Evolutionary conservation across 2,329 filamentous ascomycete species (phyloP).

Genomic region (Calcarisporium arbuscula): DNA sequence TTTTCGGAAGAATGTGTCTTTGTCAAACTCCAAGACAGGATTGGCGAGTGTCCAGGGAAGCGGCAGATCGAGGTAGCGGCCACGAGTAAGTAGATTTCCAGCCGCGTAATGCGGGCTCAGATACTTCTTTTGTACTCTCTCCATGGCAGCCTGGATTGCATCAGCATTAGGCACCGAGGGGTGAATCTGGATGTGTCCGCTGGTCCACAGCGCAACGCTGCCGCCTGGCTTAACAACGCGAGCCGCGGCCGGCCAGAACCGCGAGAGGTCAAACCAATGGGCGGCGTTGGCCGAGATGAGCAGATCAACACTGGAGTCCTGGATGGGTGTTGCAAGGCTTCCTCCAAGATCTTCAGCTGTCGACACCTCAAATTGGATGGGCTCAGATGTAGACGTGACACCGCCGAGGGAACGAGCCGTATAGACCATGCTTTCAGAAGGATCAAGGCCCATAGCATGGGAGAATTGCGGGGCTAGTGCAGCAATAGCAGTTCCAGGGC

Average conservation of each 20-base stretch:
- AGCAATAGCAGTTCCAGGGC: constrained; percentile 44
- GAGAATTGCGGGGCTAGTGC: constrained; percentile 39
- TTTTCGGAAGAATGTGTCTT: constrained; percentile 29
- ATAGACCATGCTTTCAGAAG: constrained; percentile 46
- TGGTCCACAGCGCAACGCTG: constrained; percentile 46
- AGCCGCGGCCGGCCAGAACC: constrained; percentile 42
- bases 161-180: constrained; percentile 29
- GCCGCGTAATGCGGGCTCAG: too few relatives aligned
- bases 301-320: constrained; percentile 38
- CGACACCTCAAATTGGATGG: constrained; percentile 35
- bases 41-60: constrained; percentile 42
- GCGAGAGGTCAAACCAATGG: constrained; percentile 52
- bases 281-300: constrained; percentile 44
- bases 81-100: constrained; percentile 34
- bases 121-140: constrained; percentile 26
- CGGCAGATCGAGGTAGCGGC: constrained; percentile 33
- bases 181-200: constrained; percentile 22
- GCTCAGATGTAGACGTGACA: constrained; percentile 18
- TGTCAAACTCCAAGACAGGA: constrained; percentile 30
- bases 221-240: constrained; percentile 44
- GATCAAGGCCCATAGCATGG: constrained; percentile 42
- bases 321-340: constrained; percentile 20
- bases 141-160: constrained; percentile 34
- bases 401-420: constrained; percentile 33
- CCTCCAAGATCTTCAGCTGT: constrained; percentile 38